Evolutionary conservation across 768 basidiomycete species (phyloP).

Genomic region (Symmetrospora coprosmae): DNA sequence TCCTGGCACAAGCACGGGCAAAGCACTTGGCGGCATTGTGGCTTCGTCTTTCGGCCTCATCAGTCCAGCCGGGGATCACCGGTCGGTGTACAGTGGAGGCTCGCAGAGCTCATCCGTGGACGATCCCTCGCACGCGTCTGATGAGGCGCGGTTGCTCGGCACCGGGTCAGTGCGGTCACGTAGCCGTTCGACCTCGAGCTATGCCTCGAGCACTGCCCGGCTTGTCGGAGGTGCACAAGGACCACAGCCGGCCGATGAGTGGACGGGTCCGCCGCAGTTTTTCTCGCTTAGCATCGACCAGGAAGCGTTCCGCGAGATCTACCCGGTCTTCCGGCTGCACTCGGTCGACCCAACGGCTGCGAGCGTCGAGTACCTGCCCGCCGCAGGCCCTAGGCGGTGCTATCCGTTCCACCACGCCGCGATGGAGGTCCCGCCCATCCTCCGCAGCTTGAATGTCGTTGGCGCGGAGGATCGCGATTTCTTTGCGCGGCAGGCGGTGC

Average conservation of each 20-base stretch:
- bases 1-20: background rate
- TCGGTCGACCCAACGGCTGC: background rate
- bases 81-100: no score
- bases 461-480: background rate
- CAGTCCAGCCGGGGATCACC: background rate
- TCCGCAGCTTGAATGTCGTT: background rate
- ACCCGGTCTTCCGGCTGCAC: background rate
- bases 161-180: background rate
- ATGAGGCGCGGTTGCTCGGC: background rate
- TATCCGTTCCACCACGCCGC: conserved; percentile 11
- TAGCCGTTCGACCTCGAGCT: background rate
- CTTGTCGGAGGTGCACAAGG: background rate
- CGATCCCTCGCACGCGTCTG: no score
- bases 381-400: background rate
- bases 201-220: background rate
- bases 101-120: background rate
- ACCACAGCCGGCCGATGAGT: background rate
- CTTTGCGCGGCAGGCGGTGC: background rate
- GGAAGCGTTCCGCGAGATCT: conserved; percentile 1
- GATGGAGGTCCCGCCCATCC: background rate
- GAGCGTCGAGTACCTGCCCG: background rate
- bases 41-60: background rate
- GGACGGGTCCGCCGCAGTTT: background rate
- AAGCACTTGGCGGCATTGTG: no score
- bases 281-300: conserved; percentile 1